Conservation (phyloP, 192 early-diverging fungal genomes). For the Dissophora globulifera region DNA sequence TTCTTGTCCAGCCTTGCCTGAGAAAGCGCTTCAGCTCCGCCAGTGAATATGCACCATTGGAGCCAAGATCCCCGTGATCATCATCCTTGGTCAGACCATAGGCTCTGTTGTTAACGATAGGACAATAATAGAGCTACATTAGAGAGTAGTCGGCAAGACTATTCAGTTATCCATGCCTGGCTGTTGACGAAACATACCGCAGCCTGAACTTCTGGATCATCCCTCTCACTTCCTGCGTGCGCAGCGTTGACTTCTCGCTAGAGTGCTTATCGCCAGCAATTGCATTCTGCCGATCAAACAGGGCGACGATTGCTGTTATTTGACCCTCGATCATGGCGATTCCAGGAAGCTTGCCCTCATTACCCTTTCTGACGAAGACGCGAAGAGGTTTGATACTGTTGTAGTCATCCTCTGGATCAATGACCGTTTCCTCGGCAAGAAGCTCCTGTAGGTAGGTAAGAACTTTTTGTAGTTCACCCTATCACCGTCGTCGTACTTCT, state of each 20-base stretch:
- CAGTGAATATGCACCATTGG: not conserved
- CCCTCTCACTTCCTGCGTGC: too few relatives aligned
- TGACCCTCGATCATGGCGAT: not conserved
- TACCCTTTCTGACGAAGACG: not conserved
- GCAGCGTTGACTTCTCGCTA: too few relatives aligned
- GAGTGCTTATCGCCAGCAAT: too few relatives aligned
- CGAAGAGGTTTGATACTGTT: slow-evolving; percentile 3
- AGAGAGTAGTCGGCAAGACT: too few relatives aligned
- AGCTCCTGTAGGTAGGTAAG: not conserved
- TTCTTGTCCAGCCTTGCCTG: not conserved
- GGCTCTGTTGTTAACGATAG: not conserved
- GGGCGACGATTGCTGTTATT: not conserved
- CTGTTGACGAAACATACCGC: too few relatives aligned
- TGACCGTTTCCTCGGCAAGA: not conserved
- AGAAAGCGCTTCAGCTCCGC: not conserved
- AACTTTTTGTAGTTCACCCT: not conserved
- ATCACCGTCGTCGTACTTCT: not conserved
- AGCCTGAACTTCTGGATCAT: too few relatives aligned
- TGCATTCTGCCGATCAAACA: slow-evolving; percentile 4
- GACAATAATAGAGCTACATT: too few relatives aligned
- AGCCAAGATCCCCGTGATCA: not conserved
- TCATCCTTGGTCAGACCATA: not conserved
- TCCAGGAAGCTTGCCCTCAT: slow-evolving; percentile 1
- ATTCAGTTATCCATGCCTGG: too few relatives aligned
- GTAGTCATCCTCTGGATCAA: not conserved